These are phyloP conservation scores for Sporobolus alterniflorus DNA, from an alignment of 202 grass and related monocot genomes.

Conservation along the genomic window DNA sequence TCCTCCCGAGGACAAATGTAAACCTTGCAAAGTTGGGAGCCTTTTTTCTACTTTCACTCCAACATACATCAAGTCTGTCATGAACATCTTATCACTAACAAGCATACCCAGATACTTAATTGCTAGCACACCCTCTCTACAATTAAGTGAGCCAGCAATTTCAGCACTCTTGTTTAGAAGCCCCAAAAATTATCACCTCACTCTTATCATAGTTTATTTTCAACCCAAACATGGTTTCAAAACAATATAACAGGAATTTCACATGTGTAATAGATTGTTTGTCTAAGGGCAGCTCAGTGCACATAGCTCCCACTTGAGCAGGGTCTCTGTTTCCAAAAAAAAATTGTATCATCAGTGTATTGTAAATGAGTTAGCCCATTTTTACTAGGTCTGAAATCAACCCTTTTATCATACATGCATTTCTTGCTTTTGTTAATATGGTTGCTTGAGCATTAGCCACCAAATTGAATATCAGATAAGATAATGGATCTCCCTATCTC, in stretches of 20 bases:
- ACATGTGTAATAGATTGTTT: background rate
- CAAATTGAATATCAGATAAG: background rate
- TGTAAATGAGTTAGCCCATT: background rate
- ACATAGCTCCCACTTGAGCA: too few relatives aligned
- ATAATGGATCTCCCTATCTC: background rate
- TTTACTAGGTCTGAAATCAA: background rate
- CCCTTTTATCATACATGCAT: rapidly evolving
- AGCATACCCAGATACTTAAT: background rate
- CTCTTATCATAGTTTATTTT: background rate
- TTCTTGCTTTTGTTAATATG: background rate
- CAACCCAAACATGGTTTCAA: background rate
- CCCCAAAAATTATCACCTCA: background rate
- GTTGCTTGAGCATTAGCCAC: rapidly evolving
- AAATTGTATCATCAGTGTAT: background rate
- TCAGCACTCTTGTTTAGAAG: rapidly evolving
- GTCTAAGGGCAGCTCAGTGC: too few relatives aligned
- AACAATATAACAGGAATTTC: background rate
- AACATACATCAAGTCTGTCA: too few relatives aligned
- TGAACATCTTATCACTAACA: too few relatives aligned
- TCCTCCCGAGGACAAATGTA: too few relatives aligned
- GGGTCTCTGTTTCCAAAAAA: too few relatives aligned
- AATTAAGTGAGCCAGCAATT: background rate
- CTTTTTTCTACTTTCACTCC: too few relatives aligned
- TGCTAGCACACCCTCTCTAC: rapidly evolving
- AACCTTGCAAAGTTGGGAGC: too few relatives aligned